Base-by-base conservation (phyloP, 2,329 filamentous ascomycete genomes). In the Pyrenophora tritici-repentis region DNA sequence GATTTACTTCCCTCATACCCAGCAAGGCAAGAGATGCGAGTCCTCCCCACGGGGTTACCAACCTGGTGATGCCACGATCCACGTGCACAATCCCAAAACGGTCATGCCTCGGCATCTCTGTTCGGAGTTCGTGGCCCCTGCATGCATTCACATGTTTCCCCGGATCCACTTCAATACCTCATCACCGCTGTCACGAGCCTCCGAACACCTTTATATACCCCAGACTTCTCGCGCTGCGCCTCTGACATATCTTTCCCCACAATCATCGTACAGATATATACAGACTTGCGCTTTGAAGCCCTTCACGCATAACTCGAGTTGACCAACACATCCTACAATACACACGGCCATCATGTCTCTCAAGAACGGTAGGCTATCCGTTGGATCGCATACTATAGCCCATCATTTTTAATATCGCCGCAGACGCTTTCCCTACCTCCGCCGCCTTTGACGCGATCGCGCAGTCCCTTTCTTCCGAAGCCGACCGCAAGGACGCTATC, bases 391-490 rank as follows among this genome's bases (percentile, higher is more conserved):
- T 16, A 2, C 32, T 20, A 20, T 20, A 14, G 16, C 37, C 17
- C 16, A 16, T 6, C 24, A 20, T 17, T 10, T 17, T 49, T 54
- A 54, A 53, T 18, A 26, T 7, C 20, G 8, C 0, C 9, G n/a
- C 55, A 73, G 71, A 61, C 54, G 86, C 86, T 63, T 97, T 96
- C 78, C 93, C 94, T 61, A 86, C 93, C 70, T 97, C 94, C 53
- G 86, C 78, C 61, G 91, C 92, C 63, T 99, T 99, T 76, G 94
- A 99, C 73, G 82, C 81, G 69, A 97, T 99, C 81, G 85, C 89
- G 75, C 72, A 78, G 46, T 84, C 86, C 44, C 86, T 99, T 59
- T 77, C 81, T 68, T 85, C 83, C 74, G 86, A 89, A 22, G 82
- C 83, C 60, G 89, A 91, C 68, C 86, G 87, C 77, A 88, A 95